phyloP scores from a whole-genome alignment of 257 asterid species.

The Nicotiana tomentosiformis region DNA sequence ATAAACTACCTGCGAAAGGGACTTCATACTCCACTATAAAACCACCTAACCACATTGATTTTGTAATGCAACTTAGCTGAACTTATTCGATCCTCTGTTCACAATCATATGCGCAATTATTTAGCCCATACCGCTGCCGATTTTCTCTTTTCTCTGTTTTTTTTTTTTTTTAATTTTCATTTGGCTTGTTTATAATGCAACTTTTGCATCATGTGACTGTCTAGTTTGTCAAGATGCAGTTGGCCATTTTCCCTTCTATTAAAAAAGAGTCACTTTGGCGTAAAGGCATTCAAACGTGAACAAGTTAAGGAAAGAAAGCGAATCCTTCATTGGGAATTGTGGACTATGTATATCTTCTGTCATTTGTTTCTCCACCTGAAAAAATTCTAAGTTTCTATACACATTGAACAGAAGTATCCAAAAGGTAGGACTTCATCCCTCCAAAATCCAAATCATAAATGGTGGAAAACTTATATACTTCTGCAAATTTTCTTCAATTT shows the following conservation, averaged over 20 bases:
- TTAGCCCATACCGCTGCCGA: no score
- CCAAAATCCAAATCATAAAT: background rate
- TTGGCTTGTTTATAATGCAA: background rate
- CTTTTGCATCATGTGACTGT: background rate
- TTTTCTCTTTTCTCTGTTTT: no score
- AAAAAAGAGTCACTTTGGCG: background rate
- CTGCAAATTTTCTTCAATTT: background rate
- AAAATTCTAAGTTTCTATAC: background rate
- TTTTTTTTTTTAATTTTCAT: no score
- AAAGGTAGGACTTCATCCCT: background rate
- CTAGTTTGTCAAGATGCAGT: background rate
- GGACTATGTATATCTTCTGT: background rate
- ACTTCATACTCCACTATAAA: no score
- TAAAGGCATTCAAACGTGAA: constrained; percentile 3
- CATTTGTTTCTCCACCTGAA: background rate
- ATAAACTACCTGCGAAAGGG: no score
- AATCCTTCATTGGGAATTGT: background rate
- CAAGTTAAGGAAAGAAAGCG: background rate
- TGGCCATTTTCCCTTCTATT: background rate
- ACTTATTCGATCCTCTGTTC: no score
- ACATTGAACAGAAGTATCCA: background rate
- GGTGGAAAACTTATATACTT: background rate
- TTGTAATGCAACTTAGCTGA: no score
- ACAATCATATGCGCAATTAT: no score
- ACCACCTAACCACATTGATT: no score